Base-by-base conservation (phyloP, 257 asterid species). In the Leptodermis oblonga region DNA sequence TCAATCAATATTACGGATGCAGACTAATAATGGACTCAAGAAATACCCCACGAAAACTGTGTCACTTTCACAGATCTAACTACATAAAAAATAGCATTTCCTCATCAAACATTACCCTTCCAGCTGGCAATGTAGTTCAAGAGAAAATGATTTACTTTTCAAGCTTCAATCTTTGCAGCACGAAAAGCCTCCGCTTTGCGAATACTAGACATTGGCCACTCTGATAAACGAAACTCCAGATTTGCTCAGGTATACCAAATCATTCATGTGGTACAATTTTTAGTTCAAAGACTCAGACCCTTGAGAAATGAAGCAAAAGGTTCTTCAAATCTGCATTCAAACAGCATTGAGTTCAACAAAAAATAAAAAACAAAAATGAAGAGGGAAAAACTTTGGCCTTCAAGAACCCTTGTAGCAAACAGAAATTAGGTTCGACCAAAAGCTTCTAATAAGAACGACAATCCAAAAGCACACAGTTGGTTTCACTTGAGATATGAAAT, bases 11-110 rank as follows among this genome's bases (percentile, higher is more conserved):
- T 41, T 46, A 42, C 66, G 18, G 12, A 43, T 62, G 54, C 31
- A 48, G 51, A 65, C 49, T 53, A 63, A 25, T 26, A 67, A 76
- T 62, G 69, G 71, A 28, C 33, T 20, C 42, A 30, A 53, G 73
- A 30, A 37, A 33, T 11, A 66, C 52, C 77, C 39, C 74, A 46
- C 55, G 46, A 46, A 22, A 37, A 73, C 18, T n/a, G 34, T 28
- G 70, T 45, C 63, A 48, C 70, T 68, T 74, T 65, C 63, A 62
- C 70, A 80, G 88, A 88, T 84, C 88, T 76, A 70, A 45, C 37
- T 60, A 69, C 43, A 69, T 26, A 70, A 46, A 65, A 17, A 26
- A 51, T 74, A 74, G 82, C 83, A 80, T 74, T 73, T 68, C 17
- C 81, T 69, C 33, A 72, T 69, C 81, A 48, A 33, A 25, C 70